Percentiles rank a stretch among this genome's conserved stretches.
These are phyloP conservation scores for Iberis pinnata DNA, from an alignment of 345 rosid species.

Conservation along the genomic window DNA sequence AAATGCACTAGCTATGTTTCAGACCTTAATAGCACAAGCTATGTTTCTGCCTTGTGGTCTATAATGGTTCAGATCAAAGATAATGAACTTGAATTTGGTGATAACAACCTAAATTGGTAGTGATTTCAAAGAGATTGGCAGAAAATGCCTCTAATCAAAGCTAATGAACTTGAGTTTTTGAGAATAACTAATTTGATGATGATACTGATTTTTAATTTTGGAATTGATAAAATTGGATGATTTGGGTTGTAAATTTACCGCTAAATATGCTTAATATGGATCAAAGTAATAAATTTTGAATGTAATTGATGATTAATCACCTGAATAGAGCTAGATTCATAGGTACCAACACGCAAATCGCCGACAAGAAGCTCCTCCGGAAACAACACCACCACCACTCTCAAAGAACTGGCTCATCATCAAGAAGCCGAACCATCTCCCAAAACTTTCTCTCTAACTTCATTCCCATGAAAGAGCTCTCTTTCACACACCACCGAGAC, in stretches of 20 bases:
- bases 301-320: constrained; percentile 19
- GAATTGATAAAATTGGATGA: not conserved
- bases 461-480: too few species aligned
- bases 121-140: not conserved
- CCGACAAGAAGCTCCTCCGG: constrained; percentile 96
- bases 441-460: too few species aligned
- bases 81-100: too few species aligned
- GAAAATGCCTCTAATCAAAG: too few species aligned
- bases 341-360: constrained; percentile 83
- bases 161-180: too few species aligned
- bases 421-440: too few species aligned
- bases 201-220: too few species aligned
- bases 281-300: not conserved
- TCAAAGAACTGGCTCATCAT: too few species aligned
- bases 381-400: constrained; percentile 79
- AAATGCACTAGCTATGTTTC: too few species aligned
- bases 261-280: not conserved
- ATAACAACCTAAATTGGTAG: not conserved
- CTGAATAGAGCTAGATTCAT: constrained; percentile 66
- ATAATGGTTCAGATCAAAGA: too few species aligned
- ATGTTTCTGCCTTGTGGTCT: constrained; percentile 86
- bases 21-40: constrained; percentile 77
- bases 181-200: too few species aligned
- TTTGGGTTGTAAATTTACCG: not conserved
- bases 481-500: too few species aligned